Evolutionary conservation across 2,329 filamentous ascomycete genomes (phyloP).

Genomic region (Epicoccum nigrum): DNA sequence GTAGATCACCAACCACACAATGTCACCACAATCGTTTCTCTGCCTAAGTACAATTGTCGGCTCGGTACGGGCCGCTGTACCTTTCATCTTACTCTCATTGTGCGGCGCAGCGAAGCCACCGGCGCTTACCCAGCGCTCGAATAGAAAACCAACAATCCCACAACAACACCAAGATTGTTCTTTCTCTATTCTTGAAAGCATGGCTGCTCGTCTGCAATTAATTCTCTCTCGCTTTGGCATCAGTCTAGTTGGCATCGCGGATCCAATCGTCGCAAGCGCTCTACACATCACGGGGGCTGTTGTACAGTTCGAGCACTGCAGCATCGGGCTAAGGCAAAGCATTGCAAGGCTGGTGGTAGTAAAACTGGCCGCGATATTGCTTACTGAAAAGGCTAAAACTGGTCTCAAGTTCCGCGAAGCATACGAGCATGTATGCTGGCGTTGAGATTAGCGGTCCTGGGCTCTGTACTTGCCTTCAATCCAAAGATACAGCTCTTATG

Average conservation of each 20-base stretch:
- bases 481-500: too few relatives aligned
- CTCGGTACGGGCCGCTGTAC: not conserved
- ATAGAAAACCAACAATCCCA: not conserved
- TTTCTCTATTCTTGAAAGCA: not conserved
- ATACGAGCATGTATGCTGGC: constrained; percentile 26
- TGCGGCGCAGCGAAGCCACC: constrained; percentile 5
- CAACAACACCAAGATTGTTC: not conserved
- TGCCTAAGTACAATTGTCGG: too few relatives aligned
- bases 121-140: not conserved
- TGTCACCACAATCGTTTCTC: not conserved
- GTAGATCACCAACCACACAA: not conserved
- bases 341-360: not conserved
- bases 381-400: constrained; percentile 20
- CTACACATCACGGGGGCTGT: not conserved
- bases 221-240: not conserved
- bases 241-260: not conserved
- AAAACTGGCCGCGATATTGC: not conserved
- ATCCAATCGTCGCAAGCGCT: not conserved
- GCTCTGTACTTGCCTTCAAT: too few relatives aligned
- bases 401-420: constrained; percentile 25
- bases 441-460: too few relatives aligned
- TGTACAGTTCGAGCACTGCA: too few relatives aligned
- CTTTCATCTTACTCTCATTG: not conserved
- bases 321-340: too few relatives aligned
- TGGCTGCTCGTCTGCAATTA: not conserved